Base-by-base conservation (phyloP, 164 flowering plant species). In the Kingdonia uniflora region DNA sequence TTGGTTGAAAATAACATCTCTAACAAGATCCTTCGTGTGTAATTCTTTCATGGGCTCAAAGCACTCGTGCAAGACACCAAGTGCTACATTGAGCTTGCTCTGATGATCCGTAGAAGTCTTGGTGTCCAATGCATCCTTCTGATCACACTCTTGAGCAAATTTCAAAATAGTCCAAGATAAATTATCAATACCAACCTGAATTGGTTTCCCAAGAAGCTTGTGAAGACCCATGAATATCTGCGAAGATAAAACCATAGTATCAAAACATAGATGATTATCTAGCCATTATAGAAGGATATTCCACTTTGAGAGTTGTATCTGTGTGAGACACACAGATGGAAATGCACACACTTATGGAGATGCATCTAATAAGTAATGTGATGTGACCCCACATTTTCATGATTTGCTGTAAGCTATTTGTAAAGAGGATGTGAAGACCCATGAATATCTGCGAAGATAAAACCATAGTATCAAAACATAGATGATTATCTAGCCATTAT, bases 61-160 rank as follows among this genome's bases (percentile, higher is more conserved):
- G 66, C 92, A 86, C 58, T 86, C 97, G 49, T 84, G 94, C 83
- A 94, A 77, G 51, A 94, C 79, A 49, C 51, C 58, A 19, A 84
- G 77, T 47, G 97, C 99, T 60, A 84, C 63, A 70, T 66, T 75
- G 38, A 94, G 95, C 71, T 83, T 86, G 77, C 80, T 69, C 47
- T 73, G 60, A 67, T 24, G 65, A 67, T 86, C 83, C 17, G 68
- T 40, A 42, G 66, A 21, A n/a, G 59, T 51, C 53, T 76, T 84
- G 26, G 20, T 40, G 53, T 69, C 72, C 43, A 38, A 41, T 21
- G 54, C 48, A 58, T 61, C 62, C 19, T 56, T 54, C 49, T 6
- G 10, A 42, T 17, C 49, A 17, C 64, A 73, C 47, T 63, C 54
- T 44, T 63, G 49, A 16, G 20, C 48, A 42, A 71, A 49, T 62